Evolutionary conservation across 2,329 filamentous ascomycete species (phyloP).

Genomic region (Sphaceloma murrayae): DNA sequence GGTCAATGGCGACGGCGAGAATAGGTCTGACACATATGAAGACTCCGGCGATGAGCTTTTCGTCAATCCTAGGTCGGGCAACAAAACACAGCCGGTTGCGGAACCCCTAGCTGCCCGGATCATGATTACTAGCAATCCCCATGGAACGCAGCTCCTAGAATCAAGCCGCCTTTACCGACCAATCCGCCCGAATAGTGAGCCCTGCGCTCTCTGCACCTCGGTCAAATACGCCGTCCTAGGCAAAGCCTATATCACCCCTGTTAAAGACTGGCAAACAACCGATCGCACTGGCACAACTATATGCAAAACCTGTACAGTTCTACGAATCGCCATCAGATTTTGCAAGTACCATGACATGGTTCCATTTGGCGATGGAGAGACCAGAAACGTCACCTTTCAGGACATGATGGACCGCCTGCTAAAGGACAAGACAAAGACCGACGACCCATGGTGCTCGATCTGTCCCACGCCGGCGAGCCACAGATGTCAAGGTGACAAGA

Average conservation of each 20-base stretch:
- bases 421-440: conserved; percentile 12
- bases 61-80: too few relatives aligned
- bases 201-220: conserved; percentile 6
- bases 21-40: not conserved
- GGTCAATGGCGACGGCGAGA: not conserved
- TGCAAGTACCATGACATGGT: conserved; percentile 21
- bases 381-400: conserved; percentile 23
- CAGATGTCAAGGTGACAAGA: conserved; percentile 25
- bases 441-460: conserved; percentile 33
- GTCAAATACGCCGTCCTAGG: not conserved
- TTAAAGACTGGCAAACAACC: conserved; percentile 29
- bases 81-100: too few relatives aligned
- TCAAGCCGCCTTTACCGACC: not conserved
- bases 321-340: conserved; percentile 26
- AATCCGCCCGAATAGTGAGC: not conserved
- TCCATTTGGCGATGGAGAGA: too few relatives aligned
- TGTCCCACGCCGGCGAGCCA: conserved; percentile 34
- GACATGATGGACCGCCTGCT: conserved; percentile 24
- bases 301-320: conserved; percentile 31
- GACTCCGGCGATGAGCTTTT: not conserved
- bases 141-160: not conserved
- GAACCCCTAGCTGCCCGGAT: too few relatives aligned
- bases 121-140: too few relatives aligned
- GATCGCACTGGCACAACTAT: not conserved
- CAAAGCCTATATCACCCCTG: conserved; percentile 25